Base-by-base conservation (phyloP, 139 green algal genomes). In the Chlorokybus atmophyticus region DNA sequence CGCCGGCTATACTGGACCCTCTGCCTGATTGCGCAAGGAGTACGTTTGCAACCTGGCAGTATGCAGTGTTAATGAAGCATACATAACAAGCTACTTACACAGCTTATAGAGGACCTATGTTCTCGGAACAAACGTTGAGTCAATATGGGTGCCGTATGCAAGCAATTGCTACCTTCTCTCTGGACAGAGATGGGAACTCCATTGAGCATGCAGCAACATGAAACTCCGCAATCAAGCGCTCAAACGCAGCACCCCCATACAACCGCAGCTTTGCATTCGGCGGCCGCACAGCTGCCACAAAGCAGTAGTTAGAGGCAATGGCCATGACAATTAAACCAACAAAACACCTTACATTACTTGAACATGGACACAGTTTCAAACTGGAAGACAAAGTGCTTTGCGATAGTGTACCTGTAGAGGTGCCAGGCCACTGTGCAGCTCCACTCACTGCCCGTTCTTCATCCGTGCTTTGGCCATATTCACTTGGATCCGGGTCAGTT, bases 241-340 rank as follows among this genome's bases (percentile, higher is more conserved):
- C 87, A 55, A 95, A 92, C 0, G 87, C 84, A 5, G 87, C 87
- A 2, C 85, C 86, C 2, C 87, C 87, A 66, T 90, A 94, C 58
- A 95, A 76, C 42, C 82, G 78, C 52, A 92, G 74, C 2, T 74
- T 74, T 10, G 79, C 66, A 55, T 94, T 84, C 4, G 75, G 62
- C 0, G 81, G 82, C 50, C 66, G 8, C 23, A 66, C 53, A 55
- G n/a, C 53, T 4, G 29, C 58, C 50, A 50, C 39, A 10, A 44
- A n/a, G n/a, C n/a, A n/a, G n/a, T n/a, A n/a, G n/a, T n/a, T n/a
- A n/a, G n/a, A n/a, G n/a, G n/a, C n/a, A n/a, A n/a, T n/a, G n/a
- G n/a, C n/a, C n/a, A n/a, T n/a, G n/a, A n/a, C n/a, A n/a, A n/a
- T n/a, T n/a, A n/a, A n/a, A n/a, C n/a, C n/a, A n/a, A n/a, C n/a